phyloP scores from a whole-genome alignment of 495 filamentous ascomycete species.

The Zalerion maritima region DNA sequence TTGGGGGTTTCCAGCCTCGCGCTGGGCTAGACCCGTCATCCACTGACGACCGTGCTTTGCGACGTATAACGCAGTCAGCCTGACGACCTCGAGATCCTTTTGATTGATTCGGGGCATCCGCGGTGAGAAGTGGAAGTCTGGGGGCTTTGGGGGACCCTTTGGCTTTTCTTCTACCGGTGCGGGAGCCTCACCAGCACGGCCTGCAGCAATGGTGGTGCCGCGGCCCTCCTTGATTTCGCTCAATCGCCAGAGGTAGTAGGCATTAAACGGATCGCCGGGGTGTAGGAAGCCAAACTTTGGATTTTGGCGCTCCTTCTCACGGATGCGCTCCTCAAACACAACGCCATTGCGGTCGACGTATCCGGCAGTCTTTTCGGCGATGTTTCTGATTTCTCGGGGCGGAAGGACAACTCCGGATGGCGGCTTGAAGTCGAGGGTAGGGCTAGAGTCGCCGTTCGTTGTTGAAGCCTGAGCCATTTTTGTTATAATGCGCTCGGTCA shows the following conservation, averaged over 20 bases:
- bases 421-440: slow-evolving; percentile 31
- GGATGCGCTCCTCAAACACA: slow-evolving; percentile 78
- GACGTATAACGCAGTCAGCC: slow-evolving; percentile 76
- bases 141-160: slow-evolving; percentile 73
- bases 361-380: slow-evolving; percentile 92
- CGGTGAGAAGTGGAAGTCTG: slow-evolving; percentile 85
- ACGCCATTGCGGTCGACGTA: slow-evolving; percentile 75
- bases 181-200: slow-evolving; percentile 50
- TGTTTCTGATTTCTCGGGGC: slow-evolving; percentile 54
- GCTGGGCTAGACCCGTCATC: slow-evolving; percentile 74
- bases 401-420: slow-evolving; percentile 55
- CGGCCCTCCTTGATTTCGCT: slow-evolving; percentile 70
- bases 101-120: slow-evolving; percentile 96
- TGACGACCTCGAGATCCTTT: slow-evolving; percentile 86
- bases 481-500: too few species aligned
- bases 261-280: slow-evolving; percentile 67
- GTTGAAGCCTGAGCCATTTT: too few species aligned
- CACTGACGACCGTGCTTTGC: slow-evolving; percentile 83
- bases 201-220: slow-evolving; percentile 67
- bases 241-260: slow-evolving; percentile 84
- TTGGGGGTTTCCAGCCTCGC: slow-evolving; percentile 82
- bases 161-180: slow-evolving; percentile 44
- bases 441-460: slow-evolving; percentile 27
- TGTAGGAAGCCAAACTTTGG: slow-evolving; percentile 84
- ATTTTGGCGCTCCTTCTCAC: slow-evolving; percentile 72